Evolutionary conservation across 2,329 filamentous ascomycete species (phyloP).

Genomic region (Fusarium begoniae): DNA sequence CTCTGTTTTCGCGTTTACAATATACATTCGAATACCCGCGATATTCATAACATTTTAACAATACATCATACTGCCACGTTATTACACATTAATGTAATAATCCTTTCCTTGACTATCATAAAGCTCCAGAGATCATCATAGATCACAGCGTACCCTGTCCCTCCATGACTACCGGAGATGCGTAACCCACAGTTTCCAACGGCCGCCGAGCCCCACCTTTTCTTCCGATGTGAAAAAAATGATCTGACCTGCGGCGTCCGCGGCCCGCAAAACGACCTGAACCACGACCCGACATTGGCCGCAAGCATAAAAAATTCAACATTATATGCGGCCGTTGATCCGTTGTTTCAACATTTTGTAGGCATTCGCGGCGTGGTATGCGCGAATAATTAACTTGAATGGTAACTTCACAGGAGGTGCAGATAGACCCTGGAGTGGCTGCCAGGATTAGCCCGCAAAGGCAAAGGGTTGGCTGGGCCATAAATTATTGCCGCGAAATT

Average conservation of each 20-base stretch:
- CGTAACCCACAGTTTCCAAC: too few relatives aligned
- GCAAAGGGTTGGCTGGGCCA: rapidly evolving
- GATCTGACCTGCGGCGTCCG: neutral
- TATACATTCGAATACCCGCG: too few relatives aligned
- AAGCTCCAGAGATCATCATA: too few relatives aligned
- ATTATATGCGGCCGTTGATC: rapidly evolving
- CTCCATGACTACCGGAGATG: too few relatives aligned
- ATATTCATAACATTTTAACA: too few relatives aligned
- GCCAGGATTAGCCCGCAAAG: neutral
- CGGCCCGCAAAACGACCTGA: neutral
- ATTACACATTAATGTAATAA: too few relatives aligned
- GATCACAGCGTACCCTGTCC: too few relatives aligned
- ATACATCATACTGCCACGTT: too few relatives aligned
- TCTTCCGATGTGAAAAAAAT: neutral
- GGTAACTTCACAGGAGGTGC: neutral
- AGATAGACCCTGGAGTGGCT: rapidly evolving
- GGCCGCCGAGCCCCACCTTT: neutral
- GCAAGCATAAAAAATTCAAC: rapidly evolving
- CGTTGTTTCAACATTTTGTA: rapidly evolving
- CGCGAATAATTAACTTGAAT: rapidly evolving
- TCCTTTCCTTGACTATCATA: too few relatives aligned
- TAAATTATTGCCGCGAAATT: neutral
- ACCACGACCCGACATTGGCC: neutral
- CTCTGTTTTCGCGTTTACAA: too few relatives aligned
- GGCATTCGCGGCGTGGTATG: neutral